phyloP scores from a whole-genome alignment of 192 early-diverging fungal genomes.

The Coemansia sp. region DNA sequence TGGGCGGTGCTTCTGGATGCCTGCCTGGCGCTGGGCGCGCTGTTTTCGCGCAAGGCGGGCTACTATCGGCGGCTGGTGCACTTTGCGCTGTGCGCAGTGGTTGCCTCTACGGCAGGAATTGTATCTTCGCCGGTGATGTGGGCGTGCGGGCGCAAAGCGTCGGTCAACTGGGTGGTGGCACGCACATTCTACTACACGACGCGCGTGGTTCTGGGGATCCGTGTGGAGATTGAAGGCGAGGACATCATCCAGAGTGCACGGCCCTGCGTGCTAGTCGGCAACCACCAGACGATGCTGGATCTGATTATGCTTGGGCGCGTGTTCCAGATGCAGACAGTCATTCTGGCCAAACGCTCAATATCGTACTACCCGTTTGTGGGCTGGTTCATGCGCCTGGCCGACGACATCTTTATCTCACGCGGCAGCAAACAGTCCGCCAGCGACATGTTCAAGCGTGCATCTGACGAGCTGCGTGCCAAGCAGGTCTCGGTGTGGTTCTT shows the following conservation, averaged over 20 bases:
- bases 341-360: slow-evolving; percentile 72
- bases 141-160: slow-evolving; percentile 54
- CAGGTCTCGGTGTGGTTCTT: slow-evolving; percentile 85
- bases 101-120: slow-evolving; percentile 57
- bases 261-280: slow-evolving; percentile 73
- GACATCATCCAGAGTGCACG: slow-evolving; percentile 45
- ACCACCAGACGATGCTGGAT: slow-evolving; percentile 86
- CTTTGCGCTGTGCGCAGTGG: slow-evolving; percentile 29
- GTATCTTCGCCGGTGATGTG: slow-evolving; percentile 56
- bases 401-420: slow-evolving; percentile 89
- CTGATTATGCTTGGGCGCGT: slow-evolving; percentile 67
- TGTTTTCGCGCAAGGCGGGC: slow-evolving; percentile 24
- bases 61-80: slow-evolving; percentile 28
- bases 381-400: slow-evolving; percentile 68
- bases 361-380: slow-evolving; percentile 78
- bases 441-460: slow-evolving; percentile 75
- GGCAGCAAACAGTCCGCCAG: slow-evolving; percentile 79
- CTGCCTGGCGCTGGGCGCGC: slow-evolving; percentile 25
- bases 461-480: slow-evolving; percentile 69
- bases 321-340: slow-evolving; percentile 66
- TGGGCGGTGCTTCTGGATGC: slow-evolving; percentile 28
- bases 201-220: slow-evolving; percentile 57
- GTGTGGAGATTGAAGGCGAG: slow-evolving; percentile 59
- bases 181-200: slow-evolving; percentile 57
- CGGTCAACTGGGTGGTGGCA: slow-evolving; percentile 66